Evolutionary conservation across 495 filamentous ascomycete genomes (phyloP).

Genomic region (Hypoxylon crocopeplum): DNA sequence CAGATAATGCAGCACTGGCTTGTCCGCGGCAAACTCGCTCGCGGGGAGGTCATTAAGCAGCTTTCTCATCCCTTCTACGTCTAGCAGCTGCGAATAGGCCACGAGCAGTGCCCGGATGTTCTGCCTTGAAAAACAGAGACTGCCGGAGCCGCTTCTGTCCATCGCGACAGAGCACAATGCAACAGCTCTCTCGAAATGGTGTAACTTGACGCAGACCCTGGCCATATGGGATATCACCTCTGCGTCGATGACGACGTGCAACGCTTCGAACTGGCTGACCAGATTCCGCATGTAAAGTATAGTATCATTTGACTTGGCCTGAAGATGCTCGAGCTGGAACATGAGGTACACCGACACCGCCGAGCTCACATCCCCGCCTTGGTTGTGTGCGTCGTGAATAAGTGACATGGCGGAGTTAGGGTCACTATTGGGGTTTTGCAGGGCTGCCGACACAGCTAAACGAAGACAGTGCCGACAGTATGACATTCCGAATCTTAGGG

Average conservation of each 20-base stretch:
- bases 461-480: conserved; percentile 40
- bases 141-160: conserved; percentile 24
- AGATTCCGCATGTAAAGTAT: conserved; percentile 35
- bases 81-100: conserved; percentile 45
- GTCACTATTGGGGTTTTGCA: conserved; percentile 29
- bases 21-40: conserved; percentile 42
- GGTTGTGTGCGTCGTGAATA: conserved; percentile 40
- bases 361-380: conserved; percentile 43
- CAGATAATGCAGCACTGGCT: conserved; percentile 36
- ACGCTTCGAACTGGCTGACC: conserved; percentile 38
- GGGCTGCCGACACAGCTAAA: conserved; percentile 50
- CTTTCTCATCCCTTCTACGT: conserved; percentile 42
- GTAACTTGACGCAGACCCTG: conserved; percentile 36
- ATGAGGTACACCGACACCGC: conserved; percentile 42
- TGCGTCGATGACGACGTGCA: conserved; percentile 37
- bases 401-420: conserved; percentile 37
- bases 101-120: conserved; percentile 50
- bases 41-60: conserved; percentile 38
- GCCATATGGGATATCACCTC: conserved; percentile 49
- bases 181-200: conserved; percentile 43
- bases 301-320: conserved; percentile 7
- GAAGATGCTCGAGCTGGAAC: conserved; percentile 35
- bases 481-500: conserved; percentile 40
- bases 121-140: conserved; percentile 43
- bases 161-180: conserved; percentile 46